Conservation (phyloP, 257 asterid genomes). For the Ajuga chamaepitys region DNA sequence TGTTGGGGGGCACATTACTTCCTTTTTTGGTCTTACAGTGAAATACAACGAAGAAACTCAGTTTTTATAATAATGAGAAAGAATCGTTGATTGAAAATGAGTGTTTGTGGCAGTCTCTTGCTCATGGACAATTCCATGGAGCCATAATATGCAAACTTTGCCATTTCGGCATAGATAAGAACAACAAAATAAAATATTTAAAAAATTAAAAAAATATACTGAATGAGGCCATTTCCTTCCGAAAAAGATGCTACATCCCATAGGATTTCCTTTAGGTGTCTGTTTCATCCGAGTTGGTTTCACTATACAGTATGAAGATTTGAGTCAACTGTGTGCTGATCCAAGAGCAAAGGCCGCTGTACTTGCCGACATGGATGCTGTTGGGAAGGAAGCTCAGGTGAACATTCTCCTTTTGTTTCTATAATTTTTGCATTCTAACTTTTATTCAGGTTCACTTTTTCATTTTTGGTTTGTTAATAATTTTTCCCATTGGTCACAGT, state of each 20-base stretch:
- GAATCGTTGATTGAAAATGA: no score
- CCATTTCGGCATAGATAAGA: neutral
- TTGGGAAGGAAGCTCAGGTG: slow-evolving; percentile 90
- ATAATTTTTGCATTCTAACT: neutral
- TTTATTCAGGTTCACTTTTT: neutral
- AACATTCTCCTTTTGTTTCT: neutral
- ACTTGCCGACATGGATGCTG: slow-evolving; percentile 85
- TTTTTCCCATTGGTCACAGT: slow-evolving; percentile 30
- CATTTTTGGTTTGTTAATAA: neutral
- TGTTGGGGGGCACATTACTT: no score
- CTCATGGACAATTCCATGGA: neutral
- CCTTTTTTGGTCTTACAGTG: no score
- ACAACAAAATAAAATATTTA: no score
- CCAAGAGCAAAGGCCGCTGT: slow-evolving; percentile 85
- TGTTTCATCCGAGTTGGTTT: slow-evolving; percentile 4
- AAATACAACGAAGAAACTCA: no score
- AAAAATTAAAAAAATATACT: no score
- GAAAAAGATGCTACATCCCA: neutral
- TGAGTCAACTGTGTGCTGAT: slow-evolving; percentile 65
- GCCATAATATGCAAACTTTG: neutral
- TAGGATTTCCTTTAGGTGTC: neutral
- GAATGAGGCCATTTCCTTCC: neutral
- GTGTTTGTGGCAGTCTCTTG: no score
- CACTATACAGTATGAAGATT: slow-evolving; percentile 49
- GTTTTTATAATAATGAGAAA: no score